phyloP scores from a whole-genome alignment of 108 stramenopile species.

The Chaetoceros muelleri region DNA sequence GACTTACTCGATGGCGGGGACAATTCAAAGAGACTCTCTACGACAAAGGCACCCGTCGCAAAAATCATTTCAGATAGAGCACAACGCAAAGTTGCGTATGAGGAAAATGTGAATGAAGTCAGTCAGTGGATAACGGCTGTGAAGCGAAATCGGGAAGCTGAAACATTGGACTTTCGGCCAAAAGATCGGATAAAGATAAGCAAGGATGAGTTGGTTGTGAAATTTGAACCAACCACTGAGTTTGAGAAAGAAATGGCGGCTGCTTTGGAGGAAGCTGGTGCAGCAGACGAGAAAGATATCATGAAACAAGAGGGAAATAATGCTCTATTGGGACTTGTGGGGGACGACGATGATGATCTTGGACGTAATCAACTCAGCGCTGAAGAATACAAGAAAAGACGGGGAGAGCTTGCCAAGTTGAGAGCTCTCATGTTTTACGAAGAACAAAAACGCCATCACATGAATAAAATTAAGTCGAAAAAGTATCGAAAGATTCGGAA shows the following conservation, averaged over 20 bases:
- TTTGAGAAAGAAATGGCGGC: constrained; percentile 86
- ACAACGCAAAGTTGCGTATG: constrained; percentile 82
- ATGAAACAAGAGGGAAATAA: constrained; percentile 44
- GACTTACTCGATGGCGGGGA: background rate
- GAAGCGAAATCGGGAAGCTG: constrained; percentile 83
- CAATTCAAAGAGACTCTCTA: constrained; percentile 14
- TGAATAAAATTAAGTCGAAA: constrained; percentile 99
- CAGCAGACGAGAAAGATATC: constrained; percentile 68
- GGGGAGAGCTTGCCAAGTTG: constrained; percentile 91
- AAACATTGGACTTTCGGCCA: constrained; percentile 86
- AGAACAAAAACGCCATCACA: constrained; percentile 94
- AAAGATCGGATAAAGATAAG: constrained; percentile 40
- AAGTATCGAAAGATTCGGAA: constrained; percentile 93
- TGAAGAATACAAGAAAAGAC: constrained; percentile 87
- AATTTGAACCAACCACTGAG: constrained; percentile 79
- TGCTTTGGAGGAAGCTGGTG: constrained; percentile 78
- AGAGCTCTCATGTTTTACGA: constrained; percentile 97
- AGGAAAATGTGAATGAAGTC: constrained; percentile 57
- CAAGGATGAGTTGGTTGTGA: constrained; percentile 59
- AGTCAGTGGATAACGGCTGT: constrained; percentile 73
- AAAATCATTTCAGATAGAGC: constrained; percentile 69
- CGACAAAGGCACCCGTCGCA: constrained; percentile 62
- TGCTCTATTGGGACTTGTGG: constrained; percentile 24
- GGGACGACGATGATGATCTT: constrained; percentile 53
- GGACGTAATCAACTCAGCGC: constrained; percentile 72